Evolutionary conservation across 192 early-diverging fungal genomes (phyloP).

Genomic region (Mortierella alpina): DNA sequence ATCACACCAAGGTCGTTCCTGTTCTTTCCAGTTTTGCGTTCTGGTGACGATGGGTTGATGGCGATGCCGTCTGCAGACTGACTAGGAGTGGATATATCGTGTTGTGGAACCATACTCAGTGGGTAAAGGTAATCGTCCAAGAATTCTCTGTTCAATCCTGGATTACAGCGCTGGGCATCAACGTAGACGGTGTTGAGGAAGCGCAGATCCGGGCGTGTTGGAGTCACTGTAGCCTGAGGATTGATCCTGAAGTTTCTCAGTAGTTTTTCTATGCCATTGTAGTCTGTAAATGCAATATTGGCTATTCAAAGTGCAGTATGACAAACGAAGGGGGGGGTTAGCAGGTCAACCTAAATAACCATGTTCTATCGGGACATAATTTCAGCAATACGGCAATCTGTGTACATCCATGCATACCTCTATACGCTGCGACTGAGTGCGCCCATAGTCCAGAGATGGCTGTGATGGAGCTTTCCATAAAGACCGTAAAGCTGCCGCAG

Average conservation of each 20-base stretch:
- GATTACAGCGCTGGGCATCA: conserved; percentile 57
- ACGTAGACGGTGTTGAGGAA: conserved; percentile 70
- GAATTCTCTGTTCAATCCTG: conserved; percentile 31
- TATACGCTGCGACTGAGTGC: conserved; percentile 71
- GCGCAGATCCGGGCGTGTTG: conserved; percentile 70
- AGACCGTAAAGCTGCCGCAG: conserved; percentile 72
- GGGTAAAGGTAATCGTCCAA: conserved; percentile 45
- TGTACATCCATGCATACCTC: conserved; percentile 54
- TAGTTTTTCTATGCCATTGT: conserved; percentile 67
- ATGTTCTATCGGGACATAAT: too few species aligned
- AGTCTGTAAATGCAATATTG: conserved; percentile 75
- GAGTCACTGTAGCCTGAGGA: conserved; percentile 59
- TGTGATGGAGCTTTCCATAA: conserved; percentile 66
- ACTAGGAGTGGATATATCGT: conserved; percentile 61
- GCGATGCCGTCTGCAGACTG: conserved; percentile 12
- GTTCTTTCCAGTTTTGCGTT: conserved; percentile 37
- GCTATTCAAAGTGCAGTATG: conserved; percentile 34
- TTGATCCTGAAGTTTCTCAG: conserved; percentile 65
- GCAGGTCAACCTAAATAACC: background rate
- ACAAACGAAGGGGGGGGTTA: background rate
- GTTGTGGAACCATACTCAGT: conserved; percentile 56
- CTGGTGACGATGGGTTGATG: conserved; percentile 44
- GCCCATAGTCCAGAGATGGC: conserved; percentile 75
- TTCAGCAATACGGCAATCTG: background rate
- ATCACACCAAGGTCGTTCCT: conserved; percentile 48